These are phyloP conservation scores for Balakata baccata DNA, from an alignment of 345 rosid species.

Conservation along the genomic window DNA sequence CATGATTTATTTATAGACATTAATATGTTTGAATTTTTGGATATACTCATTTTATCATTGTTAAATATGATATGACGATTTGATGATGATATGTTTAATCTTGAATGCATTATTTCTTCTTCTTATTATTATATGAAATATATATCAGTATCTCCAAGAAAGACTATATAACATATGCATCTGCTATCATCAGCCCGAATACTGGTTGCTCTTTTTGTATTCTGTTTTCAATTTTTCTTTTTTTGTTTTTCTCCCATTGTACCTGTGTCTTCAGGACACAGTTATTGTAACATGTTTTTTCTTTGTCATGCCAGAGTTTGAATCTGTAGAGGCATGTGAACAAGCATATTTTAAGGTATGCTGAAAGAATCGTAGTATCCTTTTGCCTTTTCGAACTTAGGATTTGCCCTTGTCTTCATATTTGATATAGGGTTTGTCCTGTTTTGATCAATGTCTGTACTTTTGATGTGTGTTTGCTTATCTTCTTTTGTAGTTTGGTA, in stretches of 20 bases:
- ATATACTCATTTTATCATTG: too few relatives aligned
- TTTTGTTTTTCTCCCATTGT: background rate
- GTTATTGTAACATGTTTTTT: background rate
- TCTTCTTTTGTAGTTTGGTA: background rate
- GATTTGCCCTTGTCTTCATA: background rate
- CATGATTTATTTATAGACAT: too few relatives aligned
- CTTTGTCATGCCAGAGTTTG: slow-evolving; percentile 59
- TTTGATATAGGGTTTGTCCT: background rate
- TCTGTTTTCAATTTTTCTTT: background rate
- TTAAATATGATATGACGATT: too few relatives aligned
- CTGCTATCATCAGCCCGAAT: background rate
- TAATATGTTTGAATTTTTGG: too few relatives aligned
- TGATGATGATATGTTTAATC: too few relatives aligned
- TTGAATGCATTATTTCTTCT: too few relatives aligned
- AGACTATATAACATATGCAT: background rate
- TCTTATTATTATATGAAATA: too few relatives aligned
- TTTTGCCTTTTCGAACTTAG: background rate
- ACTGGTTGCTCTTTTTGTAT: background rate
- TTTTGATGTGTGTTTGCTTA: background rate
- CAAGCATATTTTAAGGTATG: slow-evolving; percentile 84
- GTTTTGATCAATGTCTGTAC: background rate
- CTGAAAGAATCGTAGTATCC: background rate
- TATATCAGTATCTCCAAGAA: too few relatives aligned
- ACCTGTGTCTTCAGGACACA: background rate
- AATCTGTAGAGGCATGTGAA: slow-evolving; percentile 68